Evolutionary conservation across 1,284 basidiomycete genomes (phyloP).

Genomic region (Rhodotorula sp.): DNA sequence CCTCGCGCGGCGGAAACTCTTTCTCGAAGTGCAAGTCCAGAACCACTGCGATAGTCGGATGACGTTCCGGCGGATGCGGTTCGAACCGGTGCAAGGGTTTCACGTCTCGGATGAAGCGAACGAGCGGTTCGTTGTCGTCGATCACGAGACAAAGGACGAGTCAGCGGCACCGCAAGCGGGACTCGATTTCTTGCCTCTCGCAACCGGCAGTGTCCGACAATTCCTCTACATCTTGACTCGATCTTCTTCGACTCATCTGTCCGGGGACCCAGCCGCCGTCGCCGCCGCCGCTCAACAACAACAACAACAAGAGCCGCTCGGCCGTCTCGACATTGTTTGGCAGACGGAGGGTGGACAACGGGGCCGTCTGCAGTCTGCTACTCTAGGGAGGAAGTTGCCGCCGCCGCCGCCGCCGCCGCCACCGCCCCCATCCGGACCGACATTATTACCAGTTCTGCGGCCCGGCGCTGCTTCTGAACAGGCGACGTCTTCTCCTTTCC

Average conservation of each 20-base stretch:
- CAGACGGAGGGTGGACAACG: slow-evolving; percentile 43
- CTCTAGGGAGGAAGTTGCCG: slow-evolving; percentile 33
- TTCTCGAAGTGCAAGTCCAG: slow-evolving; percentile 47
- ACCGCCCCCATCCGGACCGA: too few species aligned
- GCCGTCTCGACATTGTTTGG: slow-evolving; percentile 45
- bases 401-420: neutral
- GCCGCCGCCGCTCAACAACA: slow-evolving; percentile 11
- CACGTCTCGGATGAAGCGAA: slow-evolving; percentile 24
- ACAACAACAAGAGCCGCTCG: neutral
- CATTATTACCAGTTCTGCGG: too few species aligned
- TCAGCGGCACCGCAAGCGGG: neutral
- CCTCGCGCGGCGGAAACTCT: slow-evolving; percentile 35
- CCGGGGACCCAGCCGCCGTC: neutral
- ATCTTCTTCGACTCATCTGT: neutral
- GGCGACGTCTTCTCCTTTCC: too few species aligned
- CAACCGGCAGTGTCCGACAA: slow-evolving; percentile 45
- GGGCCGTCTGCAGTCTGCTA: slow-evolving; percentile 38
- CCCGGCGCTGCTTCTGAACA: too few species aligned
- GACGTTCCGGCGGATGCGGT: slow-evolving; percentile 39
- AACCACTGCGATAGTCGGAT: slow-evolving; percentile 41
- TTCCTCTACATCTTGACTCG: slow-evolving; percentile 43
- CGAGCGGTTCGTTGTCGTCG: slow-evolving; percentile 1
- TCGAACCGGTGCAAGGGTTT: slow-evolving; percentile 38
- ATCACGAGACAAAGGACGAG: neutral
- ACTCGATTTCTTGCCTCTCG: slow-evolving; percentile 24